Percentiles rank a stretch among this genome's conserved stretches.
Evolutionary conservation across 495 filamentous ascomycete species (phyloP).

Genomic region (Astrothelium subdiscretum): DNA sequence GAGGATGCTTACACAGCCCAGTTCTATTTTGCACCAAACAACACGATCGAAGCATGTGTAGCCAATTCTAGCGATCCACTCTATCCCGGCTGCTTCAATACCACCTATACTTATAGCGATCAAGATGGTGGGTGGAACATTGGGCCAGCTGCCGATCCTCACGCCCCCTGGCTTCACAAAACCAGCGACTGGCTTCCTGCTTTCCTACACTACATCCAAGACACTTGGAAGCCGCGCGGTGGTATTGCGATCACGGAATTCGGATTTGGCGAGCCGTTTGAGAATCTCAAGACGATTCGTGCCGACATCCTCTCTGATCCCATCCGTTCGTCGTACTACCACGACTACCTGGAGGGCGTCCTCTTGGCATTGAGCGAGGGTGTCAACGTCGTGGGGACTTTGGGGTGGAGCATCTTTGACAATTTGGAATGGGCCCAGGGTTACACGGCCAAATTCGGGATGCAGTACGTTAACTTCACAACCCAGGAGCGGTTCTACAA

Average conservation of each 20-base stretch:
- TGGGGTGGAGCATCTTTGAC: slow-evolving; percentile 26
- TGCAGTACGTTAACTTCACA: slow-evolving; percentile 27
- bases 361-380: slow-evolving; percentile 25
- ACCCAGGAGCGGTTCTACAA: slow-evolving; percentile 28
- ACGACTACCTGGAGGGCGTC: slow-evolving; percentile 22
- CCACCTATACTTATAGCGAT: slow-evolving; percentile 20
- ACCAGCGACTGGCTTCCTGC: slow-evolving; percentile 24
- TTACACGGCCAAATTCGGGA: slow-evolving; percentile 9
- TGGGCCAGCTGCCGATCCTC: slow-evolving; percentile 20
- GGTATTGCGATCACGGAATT: slow-evolving; percentile 22
- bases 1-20: slow-evolving; percentile 26
- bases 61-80: slow-evolving; percentile 16
- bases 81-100: slow-evolving; percentile 21
- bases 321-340: slow-evolving; percentile 21
- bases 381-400: slow-evolving; percentile 22
- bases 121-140: slow-evolving; percentile 21
- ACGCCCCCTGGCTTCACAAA: slow-evolving; percentile 22
- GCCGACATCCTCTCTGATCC: slow-evolving; percentile 22
- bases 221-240: slow-evolving; percentile 22
- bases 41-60: slow-evolving; percentile 19
- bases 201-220: slow-evolving; percentile 24
- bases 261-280: slow-evolving; percentile 24
- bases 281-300: slow-evolving; percentile 15
- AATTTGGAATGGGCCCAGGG: slow-evolving; percentile 20
- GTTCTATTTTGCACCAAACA: slow-evolving; percentile 24